A percentile compares a stretch with the other conserved stretches of the same genome.
These are phyloP conservation scores for Auriscalpium vulgare DNA, from an alignment of 768 basidiomycete genomes.

Conservation along the genomic window DNA sequence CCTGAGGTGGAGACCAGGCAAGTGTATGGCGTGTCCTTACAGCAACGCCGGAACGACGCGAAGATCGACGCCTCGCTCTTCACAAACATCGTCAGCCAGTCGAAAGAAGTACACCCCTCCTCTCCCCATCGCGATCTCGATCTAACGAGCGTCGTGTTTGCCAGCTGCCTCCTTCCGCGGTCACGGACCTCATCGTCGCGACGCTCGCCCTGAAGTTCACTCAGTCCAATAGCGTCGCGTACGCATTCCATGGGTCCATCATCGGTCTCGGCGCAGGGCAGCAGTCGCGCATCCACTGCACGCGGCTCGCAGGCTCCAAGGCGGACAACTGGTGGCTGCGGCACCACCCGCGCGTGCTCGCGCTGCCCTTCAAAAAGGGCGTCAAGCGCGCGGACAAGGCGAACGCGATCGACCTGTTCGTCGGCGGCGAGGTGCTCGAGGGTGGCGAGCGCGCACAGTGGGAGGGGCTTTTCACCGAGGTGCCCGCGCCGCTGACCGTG, in stretches of 20 bases:
- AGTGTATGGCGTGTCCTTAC: slow-evolving; percentile 86
- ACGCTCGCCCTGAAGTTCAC: slow-evolving; percentile 98
- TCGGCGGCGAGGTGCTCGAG: slow-evolving; percentile 81
- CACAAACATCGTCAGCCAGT: slow-evolving; percentile 81
- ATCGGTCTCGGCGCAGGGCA: slow-evolving; percentile 97
- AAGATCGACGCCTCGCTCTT: slow-evolving; percentile 81
- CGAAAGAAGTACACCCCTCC: slow-evolving; percentile 58
- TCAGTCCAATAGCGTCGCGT: slow-evolving; percentile 97
- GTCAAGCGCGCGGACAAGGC: slow-evolving; percentile 97
- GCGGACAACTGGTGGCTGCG: slow-evolving; percentile 99
- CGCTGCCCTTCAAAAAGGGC: slow-evolving; percentile 93
- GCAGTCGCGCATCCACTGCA: slow-evolving; percentile 99
- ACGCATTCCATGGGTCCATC: slow-evolving; percentile 85
- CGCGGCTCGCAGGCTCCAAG: slow-evolving; percentile 92
- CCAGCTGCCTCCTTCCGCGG: slow-evolving; percentile 67
- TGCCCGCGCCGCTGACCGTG: slow-evolving; percentile 55
- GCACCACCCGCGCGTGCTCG: slow-evolving; percentile 89
- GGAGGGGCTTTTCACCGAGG: slow-evolving; percentile 77
- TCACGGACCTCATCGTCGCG: slow-evolving; percentile 92
- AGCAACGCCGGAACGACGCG: slow-evolving; percentile 85
- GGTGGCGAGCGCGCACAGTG: slow-evolving; percentile 86
- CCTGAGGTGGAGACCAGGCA: slow-evolving; percentile 84
- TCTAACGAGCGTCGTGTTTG: not conserved
- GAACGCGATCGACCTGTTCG: slow-evolving; percentile 96
- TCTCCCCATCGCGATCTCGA: not conserved